Base-by-base conservation (phyloP, 331 rosid genomes). In the Rhamnella rubrinervis region DNA sequence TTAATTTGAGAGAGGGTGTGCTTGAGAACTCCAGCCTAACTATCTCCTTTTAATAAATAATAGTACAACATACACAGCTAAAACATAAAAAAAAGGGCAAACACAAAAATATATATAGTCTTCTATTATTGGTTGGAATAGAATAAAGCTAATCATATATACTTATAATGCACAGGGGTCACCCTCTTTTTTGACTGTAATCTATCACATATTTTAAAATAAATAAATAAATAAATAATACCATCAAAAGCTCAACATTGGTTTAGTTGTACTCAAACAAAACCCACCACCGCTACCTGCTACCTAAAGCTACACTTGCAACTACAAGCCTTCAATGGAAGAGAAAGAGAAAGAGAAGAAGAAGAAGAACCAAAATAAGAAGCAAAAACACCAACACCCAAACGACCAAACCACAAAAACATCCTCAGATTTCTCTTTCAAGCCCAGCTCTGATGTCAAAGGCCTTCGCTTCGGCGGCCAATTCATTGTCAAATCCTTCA, bases 401-500 rank as follows among this genome's bases (percentile, higher is more conserved):
- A 85, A 86, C 77, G 86, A 89, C 67, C 96, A 89, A 80, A 81
- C 83, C 72, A 71, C 88, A 18, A 89, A 86, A 65, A 65, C 85
- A 39, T 44, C 84, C 17, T 80, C 98, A n/a, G 96, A 95, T 85
- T 88, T 95, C 87, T 87, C 96, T 26, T 95, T 95, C 90, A 95
- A 91, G 67, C 90, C 96, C 13, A 70, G 63, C 78, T 86, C 93
- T 1, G 96, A 95, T 2, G 99, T 95, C 15, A 95, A 95, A 65
- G 99, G 99, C 20, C 85, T 95, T 56, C 67, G 96, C 56, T 95
- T 95, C 25, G 97, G 99, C 12, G 96, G 96, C 64, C 99, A 95
- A 14, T 87, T 91, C 96, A 71, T 95, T 50, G 92, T 91, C 11
- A 95, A 91, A 76, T 95, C 99, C 39, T 95, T 95, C 85, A 86